These are phyloP conservation scores for Intubia oerlemansii DNA, from an alignment of 2,329 filamentous ascomycete species.

Conservation along the genomic window DNA sequence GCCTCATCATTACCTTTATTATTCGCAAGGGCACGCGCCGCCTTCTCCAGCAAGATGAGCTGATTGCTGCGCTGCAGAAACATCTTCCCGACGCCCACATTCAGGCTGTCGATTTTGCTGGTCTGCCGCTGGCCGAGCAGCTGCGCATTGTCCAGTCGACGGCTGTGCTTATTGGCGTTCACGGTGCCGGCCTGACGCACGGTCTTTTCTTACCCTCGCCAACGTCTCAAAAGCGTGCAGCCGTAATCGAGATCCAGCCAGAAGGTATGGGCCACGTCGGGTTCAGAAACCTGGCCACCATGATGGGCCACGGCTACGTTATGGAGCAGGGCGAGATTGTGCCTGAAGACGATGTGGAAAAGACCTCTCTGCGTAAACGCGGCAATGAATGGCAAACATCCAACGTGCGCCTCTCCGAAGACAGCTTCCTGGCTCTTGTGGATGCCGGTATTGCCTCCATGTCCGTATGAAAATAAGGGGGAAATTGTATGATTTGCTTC, in stretches of 20 bases:
- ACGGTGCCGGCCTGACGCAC: slow-evolving; percentile 22
- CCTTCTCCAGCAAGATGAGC: slow-evolving; percentile 11
- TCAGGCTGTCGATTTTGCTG: slow-evolving; percentile 15
- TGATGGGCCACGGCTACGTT: slow-evolving; percentile 18
- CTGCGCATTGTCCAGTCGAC: slow-evolving; percentile 14
- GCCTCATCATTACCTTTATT: slow-evolving; percentile 15
- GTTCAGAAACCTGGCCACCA: slow-evolving; percentile 20
- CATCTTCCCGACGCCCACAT: slow-evolving; percentile 1
- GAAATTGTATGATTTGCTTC: too few species aligned
- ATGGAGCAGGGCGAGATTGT: slow-evolving; percentile 12
- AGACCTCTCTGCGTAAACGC: too few species aligned
- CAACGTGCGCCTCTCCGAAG: too few species aligned
- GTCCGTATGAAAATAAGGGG: too few species aligned
- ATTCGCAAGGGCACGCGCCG: slow-evolving; percentile 13
- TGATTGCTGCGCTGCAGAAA: slow-evolving; percentile 8
- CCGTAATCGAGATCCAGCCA: slow-evolving; percentile 21
- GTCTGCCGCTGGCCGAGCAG: slow-evolving; percentile 17
- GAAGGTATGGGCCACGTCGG: slow-evolving; percentile 14
- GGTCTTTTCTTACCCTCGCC: too few species aligned
- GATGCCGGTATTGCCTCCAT: too few species aligned
- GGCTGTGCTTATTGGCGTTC: slow-evolving; percentile 20
- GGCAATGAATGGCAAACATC: too few species aligned
- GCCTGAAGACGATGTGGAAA: not conserved
- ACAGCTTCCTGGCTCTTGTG: too few species aligned
- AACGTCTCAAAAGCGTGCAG: slow-evolving; percentile 13